Conservation (phyloP, 1,284 basidiomycete species). For the Irpex sp. region DNA sequence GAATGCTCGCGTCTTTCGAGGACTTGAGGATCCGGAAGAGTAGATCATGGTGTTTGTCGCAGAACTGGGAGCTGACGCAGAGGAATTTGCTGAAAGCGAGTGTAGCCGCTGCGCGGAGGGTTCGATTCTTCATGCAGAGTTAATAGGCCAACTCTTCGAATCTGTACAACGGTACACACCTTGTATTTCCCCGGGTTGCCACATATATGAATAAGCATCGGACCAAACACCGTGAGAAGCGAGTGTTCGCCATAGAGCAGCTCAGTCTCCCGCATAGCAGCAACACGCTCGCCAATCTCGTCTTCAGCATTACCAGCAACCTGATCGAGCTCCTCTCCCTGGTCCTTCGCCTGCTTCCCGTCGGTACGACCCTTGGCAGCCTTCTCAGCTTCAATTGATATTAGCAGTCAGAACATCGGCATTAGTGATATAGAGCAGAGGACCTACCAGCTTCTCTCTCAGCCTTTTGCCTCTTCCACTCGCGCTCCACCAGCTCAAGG, state of each 20-base stretch:
- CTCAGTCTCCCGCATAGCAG: slow-evolving; percentile 82
- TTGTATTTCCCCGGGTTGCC: slow-evolving; percentile 86
- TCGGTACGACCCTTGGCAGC: slow-evolving; percentile 33
- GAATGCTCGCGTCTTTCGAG: slow-evolving; percentile 84
- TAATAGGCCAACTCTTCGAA: neutral
- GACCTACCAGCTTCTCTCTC: slow-evolving; percentile 70
- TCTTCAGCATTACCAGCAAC: slow-evolving; percentile 98
- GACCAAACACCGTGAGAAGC: slow-evolving; percentile 83
- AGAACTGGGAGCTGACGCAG: slow-evolving; percentile 92
- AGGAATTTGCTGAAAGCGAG: slow-evolving; percentile 95
- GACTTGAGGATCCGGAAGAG: slow-evolving; percentile 94
- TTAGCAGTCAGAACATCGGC: neutral
- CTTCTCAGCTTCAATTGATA: slow-evolving; percentile 48
- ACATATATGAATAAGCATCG: slow-evolving; percentile 88
- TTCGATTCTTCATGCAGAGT: slow-evolving; percentile 62
- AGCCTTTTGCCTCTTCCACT: slow-evolving; percentile 95
- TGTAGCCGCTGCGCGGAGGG: slow-evolving; percentile 83
- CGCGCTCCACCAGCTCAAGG: slow-evolving; percentile 94
- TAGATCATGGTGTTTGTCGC: slow-evolving; percentile 84
- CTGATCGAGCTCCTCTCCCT: slow-evolving; percentile 90
- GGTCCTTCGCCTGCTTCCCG: slow-evolving; percentile 45
- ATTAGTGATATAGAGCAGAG: neutral
- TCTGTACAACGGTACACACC: slow-evolving; percentile 36
- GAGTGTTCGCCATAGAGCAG: slow-evolving; percentile 85
- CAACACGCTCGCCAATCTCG: slow-evolving; percentile 93